phyloP scores from a whole-genome alignment of 179 eudicot genomes.

The Beta corolliflora region DNA sequence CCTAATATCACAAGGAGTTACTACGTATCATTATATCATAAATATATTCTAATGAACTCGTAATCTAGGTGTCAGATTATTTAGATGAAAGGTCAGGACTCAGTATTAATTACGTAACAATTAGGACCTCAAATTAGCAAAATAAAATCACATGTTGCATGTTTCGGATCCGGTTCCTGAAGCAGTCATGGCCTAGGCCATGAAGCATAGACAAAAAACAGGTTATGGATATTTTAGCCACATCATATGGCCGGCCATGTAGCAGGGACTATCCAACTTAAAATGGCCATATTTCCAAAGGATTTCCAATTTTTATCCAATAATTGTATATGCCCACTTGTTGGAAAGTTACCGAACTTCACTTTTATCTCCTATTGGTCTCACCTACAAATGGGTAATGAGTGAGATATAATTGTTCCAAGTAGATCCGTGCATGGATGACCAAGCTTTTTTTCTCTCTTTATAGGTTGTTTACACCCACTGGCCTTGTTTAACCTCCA shows the following conservation, averaged over 20 bases:
- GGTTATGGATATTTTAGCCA: neutral
- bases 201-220: neutral
- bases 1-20: neutral
- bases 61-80: neutral
- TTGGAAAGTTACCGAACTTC: too few relatives aligned
- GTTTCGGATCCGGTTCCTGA: neutral
- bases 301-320: too few relatives aligned
- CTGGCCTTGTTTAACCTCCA: too few relatives aligned
- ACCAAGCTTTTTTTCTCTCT: too few relatives aligned
- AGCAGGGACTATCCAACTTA: neutral
- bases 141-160: neutral
- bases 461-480: too few relatives aligned
- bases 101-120: too few relatives aligned
- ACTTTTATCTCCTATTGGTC: too few relatives aligned
- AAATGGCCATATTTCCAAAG: neutral
- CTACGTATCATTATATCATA: neutral
- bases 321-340: too few relatives aligned
- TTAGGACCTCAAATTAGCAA: neutral
- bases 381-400: too few relatives aligned
- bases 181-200: neutral
- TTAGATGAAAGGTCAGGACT: neutral
- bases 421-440: too few relatives aligned
- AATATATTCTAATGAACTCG: neutral
- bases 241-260: neutral
- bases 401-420: too few relatives aligned